phyloP scores from a whole-genome alignment of 495 filamentous ascomycete genomes.

The Clavariopsis aquatica region DNA sequence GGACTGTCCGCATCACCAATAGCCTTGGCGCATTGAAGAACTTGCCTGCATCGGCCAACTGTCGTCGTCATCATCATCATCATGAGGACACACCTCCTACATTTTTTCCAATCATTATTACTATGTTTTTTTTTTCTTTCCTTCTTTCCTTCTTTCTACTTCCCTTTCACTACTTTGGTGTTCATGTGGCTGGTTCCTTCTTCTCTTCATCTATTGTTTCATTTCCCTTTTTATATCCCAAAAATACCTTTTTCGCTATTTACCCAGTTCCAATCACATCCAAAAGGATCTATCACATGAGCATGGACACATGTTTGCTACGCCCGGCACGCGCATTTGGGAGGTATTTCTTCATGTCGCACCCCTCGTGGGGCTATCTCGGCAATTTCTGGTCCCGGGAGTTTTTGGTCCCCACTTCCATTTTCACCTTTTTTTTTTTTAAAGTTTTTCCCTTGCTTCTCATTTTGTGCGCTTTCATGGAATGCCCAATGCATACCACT shows the following conservation, averaged over 20 bases:
- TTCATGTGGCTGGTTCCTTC: not conserved
- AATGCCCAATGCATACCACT: slow-evolving; percentile 3
- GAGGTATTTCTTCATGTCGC: slow-evolving; percentile 1
- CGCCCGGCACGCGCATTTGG: slow-evolving; percentile 3
- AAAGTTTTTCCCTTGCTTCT: not conserved
- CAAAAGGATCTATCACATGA: slow-evolving; percentile 7
- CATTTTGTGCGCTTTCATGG: not conserved
- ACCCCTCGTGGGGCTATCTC: not conserved
- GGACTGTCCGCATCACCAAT: too few species aligned
- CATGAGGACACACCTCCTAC: slow-evolving; percentile 12
- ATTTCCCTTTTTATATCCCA: slow-evolving; percentile 9
- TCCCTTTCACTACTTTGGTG: not conserved
- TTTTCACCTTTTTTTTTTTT: slow-evolving; percentile 1
- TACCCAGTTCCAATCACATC: not conserved
- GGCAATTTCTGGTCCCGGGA: not conserved
- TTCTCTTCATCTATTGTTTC: not conserved
- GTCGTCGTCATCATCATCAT: slow-evolving; percentile 1
- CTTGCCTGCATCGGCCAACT: too few species aligned
- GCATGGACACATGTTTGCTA: not conserved
- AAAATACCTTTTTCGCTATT: slow-evolving; percentile 4
- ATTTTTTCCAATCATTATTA: too few species aligned
- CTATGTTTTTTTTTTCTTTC: too few species aligned
- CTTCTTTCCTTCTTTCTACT: too few species aligned
- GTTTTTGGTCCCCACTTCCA: slow-evolving; percentile 1
- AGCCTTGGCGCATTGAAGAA: not conserved